A percentile compares a stretch with the other conserved stretches of the same genome.
These are phyloP conservation scores for Xylaria sp. DNA, from an alignment of 2,329 filamentous ascomycete species.

Conservation along the genomic window DNA sequence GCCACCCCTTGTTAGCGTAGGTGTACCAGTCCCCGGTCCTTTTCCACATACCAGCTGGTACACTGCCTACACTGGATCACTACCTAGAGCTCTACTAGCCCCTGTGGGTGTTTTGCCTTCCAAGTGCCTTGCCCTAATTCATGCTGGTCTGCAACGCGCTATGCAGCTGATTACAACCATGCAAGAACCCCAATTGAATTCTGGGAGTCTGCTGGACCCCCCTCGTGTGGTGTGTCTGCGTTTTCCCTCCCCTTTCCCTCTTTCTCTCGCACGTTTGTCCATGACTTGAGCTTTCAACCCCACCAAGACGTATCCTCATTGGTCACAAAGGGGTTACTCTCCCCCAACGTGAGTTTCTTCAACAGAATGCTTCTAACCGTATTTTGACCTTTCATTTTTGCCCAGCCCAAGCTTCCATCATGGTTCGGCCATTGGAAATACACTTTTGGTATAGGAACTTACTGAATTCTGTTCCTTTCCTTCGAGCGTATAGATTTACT, in stretches of 20 bases:
- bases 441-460: background rate
- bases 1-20: slow-evolving; percentile 48
- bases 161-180: slow-evolving; percentile 52
- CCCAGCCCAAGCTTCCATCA: background rate
- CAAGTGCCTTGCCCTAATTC: slow-evolving; percentile 44
- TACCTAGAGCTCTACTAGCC: slow-evolving; percentile 22
- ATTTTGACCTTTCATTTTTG: slow-evolving; percentile 6
- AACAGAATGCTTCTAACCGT: background rate
- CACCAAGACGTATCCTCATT: slow-evolving; percentile 12
- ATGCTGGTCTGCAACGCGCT: slow-evolving; percentile 42
- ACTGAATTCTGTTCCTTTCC: background rate
- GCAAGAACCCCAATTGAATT: slow-evolving; percentile 40
- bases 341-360: background rate
- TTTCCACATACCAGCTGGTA: slow-evolving; percentile 17
- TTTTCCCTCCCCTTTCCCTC: slow-evolving; percentile 42
- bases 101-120: slow-evolving; percentile 45
- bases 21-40: slow-evolving; percentile 42
- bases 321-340: background rate
- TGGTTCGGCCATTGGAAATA: slow-evolving; percentile 9
- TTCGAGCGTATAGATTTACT: background rate
- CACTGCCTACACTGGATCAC: background rate
- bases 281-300: slow-evolving; percentile 9
- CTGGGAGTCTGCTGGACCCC: slow-evolving; percentile 47
- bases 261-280: background rate
- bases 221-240: slow-evolving; percentile 39